A percentile compares a stretch with the other conserved stretches of the same genome.
Conservation (phyloP, 2,329 filamentous ascomycete genomes). For the Colletotrichum cuscutae region DNA sequence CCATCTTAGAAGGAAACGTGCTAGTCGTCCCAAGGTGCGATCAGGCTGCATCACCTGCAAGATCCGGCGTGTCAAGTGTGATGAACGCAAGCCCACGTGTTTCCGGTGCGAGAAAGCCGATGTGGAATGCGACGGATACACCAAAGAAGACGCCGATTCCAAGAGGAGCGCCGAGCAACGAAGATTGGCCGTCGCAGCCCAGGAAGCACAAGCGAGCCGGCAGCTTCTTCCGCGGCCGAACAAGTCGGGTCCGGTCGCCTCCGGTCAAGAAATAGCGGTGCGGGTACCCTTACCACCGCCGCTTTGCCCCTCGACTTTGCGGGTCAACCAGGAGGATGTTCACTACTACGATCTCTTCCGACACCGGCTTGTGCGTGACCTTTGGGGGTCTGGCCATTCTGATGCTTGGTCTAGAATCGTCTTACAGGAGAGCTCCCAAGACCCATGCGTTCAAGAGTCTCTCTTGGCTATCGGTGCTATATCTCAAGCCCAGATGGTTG, state of each 20-base stretch:
- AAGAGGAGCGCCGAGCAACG: slow-evolving; percentile 1
- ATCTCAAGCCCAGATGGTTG: slow-evolving; percentile 33
- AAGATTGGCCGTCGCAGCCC: slow-evolving; percentile 5
- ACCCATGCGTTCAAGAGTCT: slow-evolving; percentile 37
- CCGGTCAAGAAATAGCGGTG: background rate
- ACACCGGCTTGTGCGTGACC: slow-evolving; percentile 34
- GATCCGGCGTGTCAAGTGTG: slow-evolving; percentile 44
- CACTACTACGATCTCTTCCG: slow-evolving; percentile 38
- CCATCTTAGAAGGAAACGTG: slow-evolving; percentile 15
- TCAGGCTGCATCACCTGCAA: slow-evolving; percentile 39
- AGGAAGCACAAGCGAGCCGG: background rate
- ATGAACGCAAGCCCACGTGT: slow-evolving; percentile 41
- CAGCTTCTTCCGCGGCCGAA: slow-evolving; percentile 13
- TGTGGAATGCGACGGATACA: slow-evolving; percentile 35
- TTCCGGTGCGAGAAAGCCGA: slow-evolving; percentile 33
- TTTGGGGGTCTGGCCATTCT: slow-evolving; percentile 35
- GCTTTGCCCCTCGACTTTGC: background rate
- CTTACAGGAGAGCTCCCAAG: slow-evolving; percentile 34
- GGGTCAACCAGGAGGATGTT: slow-evolving; percentile 22
- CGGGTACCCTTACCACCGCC: background rate
- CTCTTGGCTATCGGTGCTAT: slow-evolving; percentile 38
- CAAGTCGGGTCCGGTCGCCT: background rate
- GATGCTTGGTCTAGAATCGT: slow-evolving; percentile 39
- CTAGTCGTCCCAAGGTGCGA: slow-evolving; percentile 33
- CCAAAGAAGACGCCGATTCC: background rate